Evolutionary conservation across 23 red algal genomes (phyloP).

Genomic region (Agarophyton chilense): DNA sequence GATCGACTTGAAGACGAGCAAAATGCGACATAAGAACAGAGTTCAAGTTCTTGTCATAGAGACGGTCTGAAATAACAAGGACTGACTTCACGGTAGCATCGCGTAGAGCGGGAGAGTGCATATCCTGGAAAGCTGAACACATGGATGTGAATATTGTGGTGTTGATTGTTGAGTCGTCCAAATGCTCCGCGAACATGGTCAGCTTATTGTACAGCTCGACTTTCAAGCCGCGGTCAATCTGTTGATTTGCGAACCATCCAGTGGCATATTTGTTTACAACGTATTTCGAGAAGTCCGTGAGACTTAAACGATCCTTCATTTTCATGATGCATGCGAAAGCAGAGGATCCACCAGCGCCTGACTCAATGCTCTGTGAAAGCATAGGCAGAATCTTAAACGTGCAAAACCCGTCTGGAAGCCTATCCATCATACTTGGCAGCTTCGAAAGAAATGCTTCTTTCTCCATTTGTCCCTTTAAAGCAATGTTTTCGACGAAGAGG

Average conservation of each 20-base stretch:
- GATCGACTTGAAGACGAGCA: slow-evolving; percentile 92
- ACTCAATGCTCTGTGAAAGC: slow-evolving; percentile 69
- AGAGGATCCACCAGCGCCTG: slow-evolving; percentile 49
- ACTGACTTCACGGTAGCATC: slow-evolving; percentile 89
- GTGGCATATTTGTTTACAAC: slow-evolving; percentile 77
- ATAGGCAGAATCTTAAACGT: slow-evolving; percentile 87
- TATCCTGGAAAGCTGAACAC: slow-evolving; percentile 71
- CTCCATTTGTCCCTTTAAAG: slow-evolving; percentile 83
- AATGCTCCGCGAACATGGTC: slow-evolving; percentile 56
- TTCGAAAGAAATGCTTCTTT: slow-evolving; percentile 76
- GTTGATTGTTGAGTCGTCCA: slow-evolving; percentile 74
- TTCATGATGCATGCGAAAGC: slow-evolving; percentile 70
- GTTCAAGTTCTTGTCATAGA: slow-evolving; percentile 91
- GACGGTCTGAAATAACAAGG: slow-evolving; percentile 55
- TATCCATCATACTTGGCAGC: slow-evolving; percentile 64
- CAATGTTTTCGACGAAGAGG: slow-evolving; percentile 91
- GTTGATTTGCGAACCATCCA: slow-evolving; percentile 63
- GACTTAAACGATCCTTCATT: slow-evolving; percentile 60
- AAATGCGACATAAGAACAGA: slow-evolving; percentile 92
- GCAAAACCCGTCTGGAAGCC: slow-evolving; percentile 84
- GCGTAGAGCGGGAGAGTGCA: slow-evolving; percentile 75
- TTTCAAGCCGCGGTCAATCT: slow-evolving; percentile 61
- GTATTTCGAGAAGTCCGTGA: slow-evolving; percentile 47
- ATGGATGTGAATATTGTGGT: slow-evolving; percentile 81
- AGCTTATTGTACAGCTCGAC: slow-evolving; percentile 77